These are phyloP conservation scores for Salvia miltiorrhiza DNA, from an alignment of 257 asterid species.

Conservation along the genomic window DNA sequence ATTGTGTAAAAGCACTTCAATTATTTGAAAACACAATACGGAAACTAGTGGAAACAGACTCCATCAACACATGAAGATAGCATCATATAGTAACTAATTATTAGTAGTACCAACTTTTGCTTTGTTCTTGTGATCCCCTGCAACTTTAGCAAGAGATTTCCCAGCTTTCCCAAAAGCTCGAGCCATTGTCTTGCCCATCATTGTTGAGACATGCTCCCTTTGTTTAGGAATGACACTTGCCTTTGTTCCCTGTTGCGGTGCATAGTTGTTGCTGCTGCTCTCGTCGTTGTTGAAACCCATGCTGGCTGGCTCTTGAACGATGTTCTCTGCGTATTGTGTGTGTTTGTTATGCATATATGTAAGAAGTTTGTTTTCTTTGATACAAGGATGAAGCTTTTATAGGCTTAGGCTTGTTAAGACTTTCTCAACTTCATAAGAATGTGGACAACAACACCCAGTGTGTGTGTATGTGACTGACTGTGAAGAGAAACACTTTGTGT, in stretches of 20 bases:
- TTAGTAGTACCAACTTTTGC: conserved; percentile 15
- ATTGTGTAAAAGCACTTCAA: neutral
- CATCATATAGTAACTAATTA: neutral
- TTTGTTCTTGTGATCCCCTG: conserved; percentile 21
- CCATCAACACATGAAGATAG: no score
- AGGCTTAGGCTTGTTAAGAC: neutral
- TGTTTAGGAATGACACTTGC: conserved; percentile 2
- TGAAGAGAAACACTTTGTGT: neutral
- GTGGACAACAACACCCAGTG: neutral
- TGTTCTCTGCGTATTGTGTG: neutral
- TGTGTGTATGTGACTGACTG: neutral
- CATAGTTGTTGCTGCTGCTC: conserved; percentile 13
- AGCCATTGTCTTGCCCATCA: conserved; percentile 19
- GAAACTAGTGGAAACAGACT: neutral
- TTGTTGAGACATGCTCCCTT: conserved; percentile 21
- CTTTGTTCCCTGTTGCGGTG: neutral
- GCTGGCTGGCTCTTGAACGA: neutral
- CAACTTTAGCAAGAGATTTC: conserved; percentile 11
- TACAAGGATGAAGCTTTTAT: neutral
- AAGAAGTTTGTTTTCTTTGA: neutral
- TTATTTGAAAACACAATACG: neutral
- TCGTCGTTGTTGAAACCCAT: conserved; percentile 2
- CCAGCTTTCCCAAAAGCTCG: neutral
- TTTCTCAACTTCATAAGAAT: neutral
- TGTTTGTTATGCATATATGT: neutral